phyloP scores from a whole-genome alignment of 2,329 filamentous ascomycete species.

The Colletotrichum sp. region DNA sequence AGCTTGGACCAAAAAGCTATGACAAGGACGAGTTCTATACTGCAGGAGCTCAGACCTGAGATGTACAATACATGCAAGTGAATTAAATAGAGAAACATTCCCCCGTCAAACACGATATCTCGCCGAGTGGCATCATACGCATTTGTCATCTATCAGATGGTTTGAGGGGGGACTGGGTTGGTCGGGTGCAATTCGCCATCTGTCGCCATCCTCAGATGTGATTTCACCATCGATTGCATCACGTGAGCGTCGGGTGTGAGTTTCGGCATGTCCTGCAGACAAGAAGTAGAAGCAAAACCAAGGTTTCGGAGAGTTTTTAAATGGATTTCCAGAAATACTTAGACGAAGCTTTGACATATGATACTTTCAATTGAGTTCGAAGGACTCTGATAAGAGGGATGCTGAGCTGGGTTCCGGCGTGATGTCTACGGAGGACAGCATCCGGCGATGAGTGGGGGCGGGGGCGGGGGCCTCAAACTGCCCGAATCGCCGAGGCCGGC shows the following conservation, averaged over 20 bases:
- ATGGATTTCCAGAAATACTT: fast-evolving
- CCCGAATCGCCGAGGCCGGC: background rate
- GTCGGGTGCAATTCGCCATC: conserved; percentile 16
- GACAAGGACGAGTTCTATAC: background rate
- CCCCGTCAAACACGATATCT: background rate
- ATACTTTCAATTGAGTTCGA: background rate
- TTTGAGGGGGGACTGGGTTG: background rate
- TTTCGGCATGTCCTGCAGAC: background rate
- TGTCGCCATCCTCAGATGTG: conserved; percentile 18
- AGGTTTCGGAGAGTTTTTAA: background rate
- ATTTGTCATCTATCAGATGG: conserved; percentile 11
- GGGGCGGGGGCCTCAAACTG: background rate
- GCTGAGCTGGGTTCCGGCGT: background rate
- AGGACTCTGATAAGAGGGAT: too few relatives aligned
- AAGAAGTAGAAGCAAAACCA: background rate
- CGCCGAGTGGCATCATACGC: background rate
- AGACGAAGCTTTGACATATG: background rate
- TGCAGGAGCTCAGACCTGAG: background rate
- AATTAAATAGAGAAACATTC: background rate
- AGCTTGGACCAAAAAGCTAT: background rate
- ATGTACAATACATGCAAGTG: background rate
- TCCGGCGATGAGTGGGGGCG: background rate
- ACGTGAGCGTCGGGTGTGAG: background rate
- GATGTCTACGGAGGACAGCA: background rate
- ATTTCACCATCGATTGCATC: conserved; percentile 19